Base-by-base conservation (phyloP, 139 green algal genomes). In the Chlamydomonas schloesseri region DNA sequence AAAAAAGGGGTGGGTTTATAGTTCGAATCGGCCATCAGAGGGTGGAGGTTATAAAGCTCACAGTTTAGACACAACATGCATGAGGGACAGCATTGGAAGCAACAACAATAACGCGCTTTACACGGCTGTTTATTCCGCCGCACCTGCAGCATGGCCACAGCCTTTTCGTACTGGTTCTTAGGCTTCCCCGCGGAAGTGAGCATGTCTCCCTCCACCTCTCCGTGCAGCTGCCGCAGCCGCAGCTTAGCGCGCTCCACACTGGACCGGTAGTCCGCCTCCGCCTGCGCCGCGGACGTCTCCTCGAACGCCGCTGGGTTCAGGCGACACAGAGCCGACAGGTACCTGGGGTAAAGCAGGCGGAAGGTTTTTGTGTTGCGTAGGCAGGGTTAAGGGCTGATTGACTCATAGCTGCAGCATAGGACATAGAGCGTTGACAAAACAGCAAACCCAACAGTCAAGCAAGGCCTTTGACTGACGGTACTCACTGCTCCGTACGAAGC, bases 191-290 rank as follows among this genome's bases (percentile, higher is more conserved):
- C 78, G 29, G 29, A 55, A 0, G 78, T 84, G 64, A 84, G 78
- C n/a, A 65, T 65, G 42, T 84, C 78, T 46, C 78, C 78, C 78
- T 46, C 78, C 78, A 84, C 78, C 78, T 84, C 78, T 5, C 78
- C 78, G 29, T 84, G 78, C 78, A 84, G 78, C 42, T 84, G 78
- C 78, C 64, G 42, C 64, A 84, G 78, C 46, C 78, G 64, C 78
- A 84, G 78, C 42, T 84, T 84, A 42, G 78, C 78, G 10, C 78
- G 62, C 64, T 84, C 78, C 37, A 84, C 67, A 13, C 36, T 36
- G 31, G 67, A 77, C 4, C 78, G 78, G 78, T 75, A 74, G 65
- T 84, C 78, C 0, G 78, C 78, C 78, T 84, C 78, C 0, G 78
- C 79, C 67, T 85, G 79, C 0, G 79, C 79, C 6, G 79, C 79